A percentile compares a stretch with the other conserved stretches of the same genome.
These are phyloP conservation scores for Heterobasidion irregulare DNA, from an alignment of 1,284 basidiomycete genomes.

Conservation along the genomic window DNA sequence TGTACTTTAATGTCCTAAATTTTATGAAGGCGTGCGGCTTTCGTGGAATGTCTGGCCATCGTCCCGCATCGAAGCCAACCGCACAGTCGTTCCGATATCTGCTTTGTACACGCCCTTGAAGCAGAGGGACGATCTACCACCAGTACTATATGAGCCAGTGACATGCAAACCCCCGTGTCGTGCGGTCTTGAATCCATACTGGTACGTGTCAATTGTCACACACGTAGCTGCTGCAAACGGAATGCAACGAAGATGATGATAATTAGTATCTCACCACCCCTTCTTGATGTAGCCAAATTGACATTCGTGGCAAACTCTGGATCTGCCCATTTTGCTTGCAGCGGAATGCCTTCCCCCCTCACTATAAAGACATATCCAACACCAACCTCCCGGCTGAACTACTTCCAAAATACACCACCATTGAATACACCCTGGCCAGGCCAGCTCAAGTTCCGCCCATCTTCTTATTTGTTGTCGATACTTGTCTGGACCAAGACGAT, in stretches of 20 bases:
- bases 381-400: slow-evolving; percentile 96
- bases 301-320: slow-evolving; percentile 98
- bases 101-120: slow-evolving; percentile 98
- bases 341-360: slow-evolving; percentile 95
- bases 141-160: slow-evolving; percentile 96
- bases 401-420: slow-evolving; percentile 96
- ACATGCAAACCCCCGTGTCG: slow-evolving; percentile 94
- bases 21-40: slow-evolving; percentile 69
- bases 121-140: slow-evolving; percentile 89
- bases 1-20: neutral
- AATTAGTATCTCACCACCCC: slow-evolving; percentile 14
- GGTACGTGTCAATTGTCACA: slow-evolving; percentile 35
- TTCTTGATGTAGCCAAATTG: slow-evolving; percentile 77
- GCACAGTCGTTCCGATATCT: slow-evolving; percentile 96
- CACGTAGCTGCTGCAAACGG: slow-evolving; percentile 1
- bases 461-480: slow-evolving; percentile 97
- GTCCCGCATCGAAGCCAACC: slow-evolving; percentile 93
- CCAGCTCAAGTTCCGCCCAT: slow-evolving; percentile 91
- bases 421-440: slow-evolving; percentile 95
- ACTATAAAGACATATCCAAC: slow-evolving; percentile 98
- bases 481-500: slow-evolving; percentile 94
- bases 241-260: neutral
- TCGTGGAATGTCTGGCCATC: slow-evolving; percentile 99
- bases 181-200: slow-evolving; percentile 96
- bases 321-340: slow-evolving; percentile 98